A percentile compares a stretch with the other conserved stretches of the same genome.
These are phyloP conservation scores for Trichophaea hybrida DNA, from an alignment of 2,329 filamentous ascomycete species.

Conservation along the genomic window DNA sequence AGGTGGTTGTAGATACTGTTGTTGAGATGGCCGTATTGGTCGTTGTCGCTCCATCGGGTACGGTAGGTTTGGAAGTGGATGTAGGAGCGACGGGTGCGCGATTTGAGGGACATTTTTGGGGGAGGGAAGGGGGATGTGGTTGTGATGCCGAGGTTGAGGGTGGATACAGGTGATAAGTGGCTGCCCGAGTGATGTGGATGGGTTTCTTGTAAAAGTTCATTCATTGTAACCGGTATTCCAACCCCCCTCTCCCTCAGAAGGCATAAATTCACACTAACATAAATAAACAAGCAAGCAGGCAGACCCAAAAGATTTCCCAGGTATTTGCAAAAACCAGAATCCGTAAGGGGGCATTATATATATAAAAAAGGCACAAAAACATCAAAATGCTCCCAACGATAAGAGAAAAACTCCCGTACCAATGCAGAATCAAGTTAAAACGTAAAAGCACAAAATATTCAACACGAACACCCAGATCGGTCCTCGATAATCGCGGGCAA, in stretches of 20 bases:
- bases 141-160: neutral
- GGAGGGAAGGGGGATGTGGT: neutral
- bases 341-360: neutral
- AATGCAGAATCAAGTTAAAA: neutral
- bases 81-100: conserved; percentile 57
- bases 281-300: too few species aligned
- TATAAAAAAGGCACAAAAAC: neutral
- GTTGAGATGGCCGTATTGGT: conserved; percentile 56
- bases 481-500: conserved; percentile 1
- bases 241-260: too few species aligned
- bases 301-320: neutral
- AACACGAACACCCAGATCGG: conserved; percentile 1
- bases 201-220: too few species aligned
- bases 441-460: neutral
- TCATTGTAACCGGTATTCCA: too few species aligned
- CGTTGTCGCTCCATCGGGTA: conserved; percentile 56
- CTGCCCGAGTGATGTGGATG: too few species aligned
- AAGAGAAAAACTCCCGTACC: neutral
- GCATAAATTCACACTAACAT: too few species aligned
- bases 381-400: neutral
- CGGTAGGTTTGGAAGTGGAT: conserved; percentile 65
- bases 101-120: conserved; percentile 37
- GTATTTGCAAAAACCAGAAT: neutral
- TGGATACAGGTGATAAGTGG: too few species aligned
- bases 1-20: conserved; percentile 76